Percentiles rank a stretch among this genome's conserved stretches.
phyloP scores from a whole-genome alignment of 441 rosid genomes.

The Erysimum cheiri region DNA sequence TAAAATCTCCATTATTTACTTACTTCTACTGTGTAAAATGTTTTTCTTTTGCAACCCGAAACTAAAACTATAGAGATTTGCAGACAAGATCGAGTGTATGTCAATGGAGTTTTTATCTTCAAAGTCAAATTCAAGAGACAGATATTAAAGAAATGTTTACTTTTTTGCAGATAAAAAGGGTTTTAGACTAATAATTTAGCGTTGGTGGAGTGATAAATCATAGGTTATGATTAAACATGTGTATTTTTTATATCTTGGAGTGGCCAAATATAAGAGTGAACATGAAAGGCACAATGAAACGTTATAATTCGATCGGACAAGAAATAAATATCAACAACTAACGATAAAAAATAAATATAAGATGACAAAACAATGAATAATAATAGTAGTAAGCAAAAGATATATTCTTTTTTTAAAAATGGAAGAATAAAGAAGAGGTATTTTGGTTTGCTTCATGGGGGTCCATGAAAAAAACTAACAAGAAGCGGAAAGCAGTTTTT shows the following conservation, averaged over 20 bases:
- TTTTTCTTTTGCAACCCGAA: background rate
- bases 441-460: constrained; percentile 42
- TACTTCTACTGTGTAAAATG: background rate
- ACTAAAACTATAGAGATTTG: background rate
- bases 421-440: constrained; percentile 28
- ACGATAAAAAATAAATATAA: background rate
- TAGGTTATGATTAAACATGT: constrained; percentile 31
- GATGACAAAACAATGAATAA: background rate
- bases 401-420: too few species aligned
- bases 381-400: too few species aligned
- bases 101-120: background rate
- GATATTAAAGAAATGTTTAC: background rate
- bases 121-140: constrained; percentile 22
- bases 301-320: background rate
- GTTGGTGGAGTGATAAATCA: constrained; percentile 40
- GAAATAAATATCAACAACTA: constrained; percentile 31
- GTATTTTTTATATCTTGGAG: constrained; percentile 9
- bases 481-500: constrained; percentile 39
- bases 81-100: constrained; percentile 28
- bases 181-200: constrained; percentile 37
- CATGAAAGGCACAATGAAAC: constrained; percentile 33
- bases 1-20: background rate
- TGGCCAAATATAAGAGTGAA: constrained; percentile 13
- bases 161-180: constrained; percentile 33
- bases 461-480: constrained; percentile 35